Conservation (phyloP, 495 filamentous ascomycete genomes). For the Viridothelium virens region DNA sequence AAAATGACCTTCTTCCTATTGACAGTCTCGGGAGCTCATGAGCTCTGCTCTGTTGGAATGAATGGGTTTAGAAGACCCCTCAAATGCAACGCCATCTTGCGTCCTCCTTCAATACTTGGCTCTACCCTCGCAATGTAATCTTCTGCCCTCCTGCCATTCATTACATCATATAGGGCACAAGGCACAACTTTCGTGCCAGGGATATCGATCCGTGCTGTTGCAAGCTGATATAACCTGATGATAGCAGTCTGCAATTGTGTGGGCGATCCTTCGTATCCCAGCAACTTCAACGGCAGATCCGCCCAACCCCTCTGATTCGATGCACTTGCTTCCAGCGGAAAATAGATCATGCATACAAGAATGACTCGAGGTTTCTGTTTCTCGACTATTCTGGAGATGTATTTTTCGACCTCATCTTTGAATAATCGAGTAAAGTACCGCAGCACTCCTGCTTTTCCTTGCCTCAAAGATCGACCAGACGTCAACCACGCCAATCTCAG, state of each 20-base stretch:
- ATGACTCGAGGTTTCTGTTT: constrained; percentile 31
- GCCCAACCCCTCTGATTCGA: constrained; percentile 29
- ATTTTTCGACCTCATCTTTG: constrained; percentile 21
- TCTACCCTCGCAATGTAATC: constrained; percentile 32
- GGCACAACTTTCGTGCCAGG: constrained; percentile 29
- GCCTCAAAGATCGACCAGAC: constrained; percentile 19
- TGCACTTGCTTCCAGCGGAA: constrained; percentile 24
- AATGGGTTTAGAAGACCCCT: not conserved
- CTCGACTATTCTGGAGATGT: constrained; percentile 20
- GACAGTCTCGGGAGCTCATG: too few species aligned
- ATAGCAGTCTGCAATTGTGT: constrained; percentile 30
- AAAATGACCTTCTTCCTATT: too few species aligned
- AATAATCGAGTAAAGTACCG: constrained; percentile 29
- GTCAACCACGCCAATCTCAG: constrained; percentile 29
- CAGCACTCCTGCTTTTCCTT: constrained; percentile 24
- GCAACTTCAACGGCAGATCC: constrained; percentile 24
- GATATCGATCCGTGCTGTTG: constrained; percentile 25
- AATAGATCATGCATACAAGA: constrained; percentile 35
- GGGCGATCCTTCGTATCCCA: constrained; percentile 29
- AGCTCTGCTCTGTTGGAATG: too few species aligned
- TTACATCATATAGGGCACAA: constrained; percentile 27
- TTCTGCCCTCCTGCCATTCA: constrained; percentile 27
- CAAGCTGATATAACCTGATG: constrained; percentile 29
- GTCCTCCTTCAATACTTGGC: constrained; percentile 29
- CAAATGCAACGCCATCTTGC: constrained; percentile 29